A percentile compares a stretch with the other conserved stretches of the same genome.
Conservation (phyloP, 176 grass and related monocot species). For the Musa schizocarpa region DNA sequence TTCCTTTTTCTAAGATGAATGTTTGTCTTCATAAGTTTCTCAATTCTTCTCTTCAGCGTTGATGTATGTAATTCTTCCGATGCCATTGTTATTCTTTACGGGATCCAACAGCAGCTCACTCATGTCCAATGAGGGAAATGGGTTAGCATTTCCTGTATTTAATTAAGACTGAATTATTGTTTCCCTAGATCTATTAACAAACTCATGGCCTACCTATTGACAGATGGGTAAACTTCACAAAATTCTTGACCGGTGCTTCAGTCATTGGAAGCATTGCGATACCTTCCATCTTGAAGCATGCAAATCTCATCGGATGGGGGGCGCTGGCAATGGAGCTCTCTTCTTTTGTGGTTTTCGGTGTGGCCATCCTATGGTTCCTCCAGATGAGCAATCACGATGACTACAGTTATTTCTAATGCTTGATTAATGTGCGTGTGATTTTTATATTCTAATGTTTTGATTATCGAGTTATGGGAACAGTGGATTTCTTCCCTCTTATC, state of each 20-base stretch:
- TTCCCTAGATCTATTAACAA: not conserved
- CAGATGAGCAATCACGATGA: constrained; percentile 59
- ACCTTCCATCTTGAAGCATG: constrained; percentile 78
- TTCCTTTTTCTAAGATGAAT: not conserved
- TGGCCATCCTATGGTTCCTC: constrained; percentile 60
- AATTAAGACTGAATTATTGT: not conserved
- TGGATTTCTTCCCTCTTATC: no score
- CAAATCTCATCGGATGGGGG: constrained; percentile 74
- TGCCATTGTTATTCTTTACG: constrained; percentile 84
- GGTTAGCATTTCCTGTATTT: constrained; percentile 30
- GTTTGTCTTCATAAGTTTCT: constrained; percentile 4
- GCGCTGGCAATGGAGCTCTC: constrained; percentile 87
- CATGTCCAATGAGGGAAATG: constrained; percentile 43
- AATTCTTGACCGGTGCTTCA: constrained; percentile 78
- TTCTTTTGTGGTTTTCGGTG: constrained; percentile 66
- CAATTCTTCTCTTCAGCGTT: constrained; percentile 44
- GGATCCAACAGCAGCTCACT: constrained; percentile 34
- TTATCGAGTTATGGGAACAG: no score
- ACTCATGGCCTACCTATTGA: not conserved
- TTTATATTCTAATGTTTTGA: no score
- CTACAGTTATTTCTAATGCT: constrained; percentile 34
- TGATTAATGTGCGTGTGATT: not conserved
- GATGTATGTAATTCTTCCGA: constrained; percentile 78
- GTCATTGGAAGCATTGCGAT: constrained; percentile 88
- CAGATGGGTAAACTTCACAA: constrained; percentile 92